A percentile compares a stretch with the other conserved stretches of the same genome.
These are phyloP conservation scores for Fusarium austroafricanum DNA, from an alignment of 2,329 filamentous ascomycete species.

Conservation along the genomic window DNA sequence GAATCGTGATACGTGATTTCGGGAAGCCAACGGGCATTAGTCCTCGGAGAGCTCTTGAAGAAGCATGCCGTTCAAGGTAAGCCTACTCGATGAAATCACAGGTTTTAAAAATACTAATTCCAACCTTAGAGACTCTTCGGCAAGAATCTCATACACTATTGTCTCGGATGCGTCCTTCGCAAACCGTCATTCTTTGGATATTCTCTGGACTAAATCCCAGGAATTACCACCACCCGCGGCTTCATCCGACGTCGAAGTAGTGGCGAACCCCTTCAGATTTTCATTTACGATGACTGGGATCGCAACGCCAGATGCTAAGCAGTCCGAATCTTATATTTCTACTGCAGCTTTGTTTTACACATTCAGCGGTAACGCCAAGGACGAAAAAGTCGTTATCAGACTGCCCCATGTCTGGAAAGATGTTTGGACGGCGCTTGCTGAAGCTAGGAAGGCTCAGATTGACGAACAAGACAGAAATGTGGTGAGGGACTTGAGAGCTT, in stretches of 20 bases:
- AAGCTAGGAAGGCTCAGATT: conserved; percentile 74
- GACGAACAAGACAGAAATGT: conserved; percentile 77
- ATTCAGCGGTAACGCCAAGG: conserved; percentile 80
- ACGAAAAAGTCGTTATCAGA: conserved; percentile 85
- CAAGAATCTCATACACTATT: conserved; percentile 73
- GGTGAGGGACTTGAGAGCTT: conserved; percentile 74
- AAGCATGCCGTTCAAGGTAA: conserved; percentile 85
- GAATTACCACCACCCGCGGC: conserved; percentile 54
- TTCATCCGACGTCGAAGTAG: conserved; percentile 58
- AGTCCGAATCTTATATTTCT: conserved; percentile 89
- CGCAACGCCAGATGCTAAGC: conserved; percentile 78
- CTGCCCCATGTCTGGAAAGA: conserved; percentile 86
- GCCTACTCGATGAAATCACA: conserved; percentile 12
- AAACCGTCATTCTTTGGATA: conserved; percentile 78
- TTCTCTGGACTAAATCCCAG: conserved; percentile 83
- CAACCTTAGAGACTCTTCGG: conserved; percentile 71
- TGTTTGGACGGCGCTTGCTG: conserved; percentile 83
- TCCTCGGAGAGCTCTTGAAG: conserved; percentile 82
- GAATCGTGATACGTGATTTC: conserved; percentile 80
- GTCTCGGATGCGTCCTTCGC: conserved; percentile 81
- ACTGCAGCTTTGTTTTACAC: conserved; percentile 85
- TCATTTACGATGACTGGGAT: conserved; percentile 79
- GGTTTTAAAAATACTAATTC: conserved; percentile 7
- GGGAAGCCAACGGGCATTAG: conserved; percentile 82
- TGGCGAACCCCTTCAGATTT: conserved; percentile 63